phyloP scores from a whole-genome alignment of 306 rosid genomes.

The Prunus mira region DNA sequence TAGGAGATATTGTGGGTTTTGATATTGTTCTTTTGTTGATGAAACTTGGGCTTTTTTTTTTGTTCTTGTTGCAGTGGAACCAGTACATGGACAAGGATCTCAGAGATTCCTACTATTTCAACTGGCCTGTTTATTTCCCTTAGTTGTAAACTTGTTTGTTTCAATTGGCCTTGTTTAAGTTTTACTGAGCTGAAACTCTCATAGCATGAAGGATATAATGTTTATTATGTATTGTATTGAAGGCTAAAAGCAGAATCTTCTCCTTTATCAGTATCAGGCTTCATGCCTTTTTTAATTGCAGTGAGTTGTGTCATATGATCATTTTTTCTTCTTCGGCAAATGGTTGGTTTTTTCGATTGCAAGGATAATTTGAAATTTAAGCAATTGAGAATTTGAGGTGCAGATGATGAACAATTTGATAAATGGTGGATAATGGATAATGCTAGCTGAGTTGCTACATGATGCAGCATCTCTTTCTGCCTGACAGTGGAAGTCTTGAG shows the following conservation, averaged over 20 bases:
- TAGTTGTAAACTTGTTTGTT: slow-evolving; percentile 25
- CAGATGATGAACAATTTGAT: not conserved
- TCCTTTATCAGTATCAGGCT: not conserved
- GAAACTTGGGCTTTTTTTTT: not conserved
- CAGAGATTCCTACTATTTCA: slow-evolving; percentile 65
- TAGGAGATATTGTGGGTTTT: slow-evolving; percentile 13
- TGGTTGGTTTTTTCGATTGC: not conserved
- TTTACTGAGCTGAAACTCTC: not conserved
- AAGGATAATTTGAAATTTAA: not conserved
- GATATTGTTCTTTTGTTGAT: not conserved
- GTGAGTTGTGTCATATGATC: not conserved
- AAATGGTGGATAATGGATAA: not conserved
- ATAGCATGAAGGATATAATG: not conserved
- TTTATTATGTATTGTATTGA: not conserved
- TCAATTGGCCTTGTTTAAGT: slow-evolving; percentile 6
- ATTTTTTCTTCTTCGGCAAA: not conserved
- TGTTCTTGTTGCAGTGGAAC: slow-evolving; percentile 71
- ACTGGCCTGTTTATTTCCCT: slow-evolving; percentile 82
- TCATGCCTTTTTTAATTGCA: not conserved
- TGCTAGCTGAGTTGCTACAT: not conserved
- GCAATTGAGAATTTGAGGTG: not conserved
- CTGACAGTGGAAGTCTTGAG: not conserved
- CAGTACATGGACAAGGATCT: slow-evolving; percentile 55
- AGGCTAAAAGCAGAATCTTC: not conserved
- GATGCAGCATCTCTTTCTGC: not conserved